These are phyloP conservation scores for Actinomucor elegans DNA, from an alignment of 371 early-diverging fungal species.

Conservation along the genomic window DNA sequence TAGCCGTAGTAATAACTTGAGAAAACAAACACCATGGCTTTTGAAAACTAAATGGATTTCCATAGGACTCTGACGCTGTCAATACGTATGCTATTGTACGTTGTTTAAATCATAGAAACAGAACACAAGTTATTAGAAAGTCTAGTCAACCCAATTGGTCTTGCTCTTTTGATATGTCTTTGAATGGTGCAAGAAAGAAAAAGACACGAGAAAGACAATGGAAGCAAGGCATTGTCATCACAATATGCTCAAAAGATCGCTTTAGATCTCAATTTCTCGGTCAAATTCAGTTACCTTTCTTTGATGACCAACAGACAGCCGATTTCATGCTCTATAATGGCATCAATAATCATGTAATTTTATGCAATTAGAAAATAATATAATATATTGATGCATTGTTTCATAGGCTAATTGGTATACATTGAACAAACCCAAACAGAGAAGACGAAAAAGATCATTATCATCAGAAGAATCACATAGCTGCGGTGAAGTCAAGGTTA, in stretches of 20 bases:
- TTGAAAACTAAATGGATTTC: neutral
- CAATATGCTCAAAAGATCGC: slow-evolving; percentile 49
- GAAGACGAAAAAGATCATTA: no score
- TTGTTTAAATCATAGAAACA: slow-evolving; percentile 52
- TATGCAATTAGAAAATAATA: no score
- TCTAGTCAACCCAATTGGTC: slow-evolving; percentile 69
- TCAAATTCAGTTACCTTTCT: slow-evolving; percentile 40
- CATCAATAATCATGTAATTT: slow-evolving; percentile 5
- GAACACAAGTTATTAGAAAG: slow-evolving; percentile 59
- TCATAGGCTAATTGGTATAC: no score
- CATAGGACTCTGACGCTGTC: neutral
- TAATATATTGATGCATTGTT: no score
- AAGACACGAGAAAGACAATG: no score
- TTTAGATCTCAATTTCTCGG: slow-evolving; percentile 55
- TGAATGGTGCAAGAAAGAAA: neutral
- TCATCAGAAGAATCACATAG: no score
- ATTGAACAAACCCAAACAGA: no score
- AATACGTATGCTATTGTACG: slow-evolving; percentile 54
- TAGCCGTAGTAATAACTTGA: neutral
- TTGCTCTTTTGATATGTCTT: slow-evolving; percentile 52
- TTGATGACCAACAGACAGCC: neutral
- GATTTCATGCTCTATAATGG: neutral
- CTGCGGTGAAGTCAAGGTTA: no score
- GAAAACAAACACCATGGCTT: neutral
- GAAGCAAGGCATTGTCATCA: slow-evolving; percentile 2